A percentile compares a stretch with the other conserved stretches of the same genome.
Evolutionary conservation across 179 eudicot species (phyloP).

Genomic region (Heliamphora pulchella): DNA sequence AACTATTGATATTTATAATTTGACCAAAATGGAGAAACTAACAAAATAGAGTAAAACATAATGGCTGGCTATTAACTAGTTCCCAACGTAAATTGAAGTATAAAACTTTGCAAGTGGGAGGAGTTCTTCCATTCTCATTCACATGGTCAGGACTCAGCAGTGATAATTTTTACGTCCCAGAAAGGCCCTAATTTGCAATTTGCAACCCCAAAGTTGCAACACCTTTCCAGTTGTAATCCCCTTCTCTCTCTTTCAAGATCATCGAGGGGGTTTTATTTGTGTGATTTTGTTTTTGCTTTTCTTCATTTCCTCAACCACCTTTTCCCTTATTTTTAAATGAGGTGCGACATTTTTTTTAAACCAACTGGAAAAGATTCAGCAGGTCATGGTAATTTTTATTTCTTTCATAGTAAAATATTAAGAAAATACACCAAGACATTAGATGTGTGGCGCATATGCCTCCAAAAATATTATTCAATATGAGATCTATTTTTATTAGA

Average conservation of each 20-base stretch:
- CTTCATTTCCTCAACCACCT: no score
- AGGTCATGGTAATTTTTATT: not conserved
- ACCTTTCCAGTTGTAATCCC: not conserved
- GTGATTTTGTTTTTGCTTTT: no score
- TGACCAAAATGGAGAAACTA: not conserved
- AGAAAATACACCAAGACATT: no score
- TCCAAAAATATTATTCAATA: no score
- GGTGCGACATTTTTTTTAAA: no score
- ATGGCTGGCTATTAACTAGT: not conserved
- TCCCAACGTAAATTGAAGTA: not conserved
- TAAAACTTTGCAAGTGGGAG: not conserved
- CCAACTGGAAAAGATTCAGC: not conserved
- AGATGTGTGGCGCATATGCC: no score
- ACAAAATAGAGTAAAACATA: not conserved
- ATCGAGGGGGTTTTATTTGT: no score
- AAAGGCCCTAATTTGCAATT: no score
- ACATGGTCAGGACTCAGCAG: not conserved
- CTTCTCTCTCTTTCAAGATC: not conserved
- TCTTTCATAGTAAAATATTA: no score
- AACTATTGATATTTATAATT: not conserved
- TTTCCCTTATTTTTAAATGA: no score
- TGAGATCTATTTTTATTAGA: no score
- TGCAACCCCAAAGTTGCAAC: not conserved
- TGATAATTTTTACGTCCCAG: no score
- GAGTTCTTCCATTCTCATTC: slow-evolving; percentile 1